Evolutionary conservation across 441 rosid genomes (phyloP).

Genomic region (Raphanus hybrid): DNA sequence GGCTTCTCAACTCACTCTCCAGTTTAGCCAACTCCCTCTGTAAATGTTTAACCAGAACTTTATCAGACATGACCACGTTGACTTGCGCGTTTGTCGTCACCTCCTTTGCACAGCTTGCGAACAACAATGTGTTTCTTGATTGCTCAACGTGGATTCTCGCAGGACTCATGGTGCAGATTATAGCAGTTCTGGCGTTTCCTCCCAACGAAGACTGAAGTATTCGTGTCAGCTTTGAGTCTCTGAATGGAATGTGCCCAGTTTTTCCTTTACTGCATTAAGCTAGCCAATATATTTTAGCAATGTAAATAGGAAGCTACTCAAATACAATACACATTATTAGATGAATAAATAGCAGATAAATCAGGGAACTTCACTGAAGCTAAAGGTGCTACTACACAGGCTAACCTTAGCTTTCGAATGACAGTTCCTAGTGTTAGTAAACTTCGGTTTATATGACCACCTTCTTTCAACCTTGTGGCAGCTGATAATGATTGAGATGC

Average conservation of each 20-base stretch:
- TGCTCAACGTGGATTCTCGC: constrained; percentile 79
- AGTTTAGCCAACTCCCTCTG: constrained; percentile 78
- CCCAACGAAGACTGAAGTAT: constrained; percentile 74
- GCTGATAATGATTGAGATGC: constrained; percentile 78
- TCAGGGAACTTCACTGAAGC: constrained; percentile 8
- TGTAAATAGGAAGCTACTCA: constrained; percentile 26
- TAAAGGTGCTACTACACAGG: constrained; percentile 24
- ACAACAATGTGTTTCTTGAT: constrained; percentile 80
- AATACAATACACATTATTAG: neutral
- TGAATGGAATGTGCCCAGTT: constrained; percentile 74
- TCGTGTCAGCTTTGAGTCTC: constrained; percentile 84
- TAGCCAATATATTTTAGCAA: constrained; percentile 38
- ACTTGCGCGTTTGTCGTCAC: constrained; percentile 82
- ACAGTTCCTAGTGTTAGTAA: constrained; percentile 77
- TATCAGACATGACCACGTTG: constrained; percentile 76
- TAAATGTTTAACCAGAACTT: constrained; percentile 76
- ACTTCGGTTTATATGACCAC: constrained; percentile 77
- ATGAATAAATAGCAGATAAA: constrained; percentile 27
- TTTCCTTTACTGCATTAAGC: constrained; percentile 72
- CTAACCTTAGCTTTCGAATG: constrained; percentile 80
- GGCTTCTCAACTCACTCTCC: constrained; percentile 63
- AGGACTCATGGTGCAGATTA: constrained; percentile 81
- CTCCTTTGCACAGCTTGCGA: constrained; percentile 88
- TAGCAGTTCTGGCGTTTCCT: constrained; percentile 79
- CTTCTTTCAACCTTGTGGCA: constrained; percentile 78